Percentiles rank a stretch among this genome's conserved stretches.
Conservation (phyloP, 2,329 filamentous ascomycete genomes). For the Fusarium sp. region DNA sequence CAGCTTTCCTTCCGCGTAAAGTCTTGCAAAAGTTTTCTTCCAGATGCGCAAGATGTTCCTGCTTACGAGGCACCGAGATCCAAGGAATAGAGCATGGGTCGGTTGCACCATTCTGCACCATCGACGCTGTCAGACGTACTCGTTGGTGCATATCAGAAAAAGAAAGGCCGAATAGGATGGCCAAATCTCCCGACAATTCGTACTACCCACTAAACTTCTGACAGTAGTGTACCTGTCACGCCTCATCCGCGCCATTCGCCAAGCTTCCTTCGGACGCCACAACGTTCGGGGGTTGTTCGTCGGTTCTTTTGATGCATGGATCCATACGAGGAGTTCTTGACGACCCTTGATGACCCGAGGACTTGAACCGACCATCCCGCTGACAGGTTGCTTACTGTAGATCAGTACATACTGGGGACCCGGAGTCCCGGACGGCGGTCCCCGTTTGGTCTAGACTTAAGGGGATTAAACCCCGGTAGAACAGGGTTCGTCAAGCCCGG, state of each 20-base stretch:
- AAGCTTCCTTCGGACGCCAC: neutral
- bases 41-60: neutral
- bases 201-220: neutral
- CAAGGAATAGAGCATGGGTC: neutral
- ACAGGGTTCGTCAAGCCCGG: neutral
- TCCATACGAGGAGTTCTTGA: neutral
- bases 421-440: conserved; percentile 5
- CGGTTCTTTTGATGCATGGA: conserved; percentile 7
- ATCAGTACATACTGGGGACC: neutral
- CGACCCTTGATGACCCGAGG: neutral
- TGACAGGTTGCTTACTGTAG: too few relatives aligned
- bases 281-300: neutral
- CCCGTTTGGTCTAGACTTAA: neutral
- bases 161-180: neutral
- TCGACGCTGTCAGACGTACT: neutral
- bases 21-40: neutral
- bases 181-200: neutral
- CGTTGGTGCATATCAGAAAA: neutral
- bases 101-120: neutral
- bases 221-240: too few relatives aligned
- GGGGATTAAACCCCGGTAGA: neutral
- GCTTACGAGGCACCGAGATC: neutral
- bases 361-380: neutral
- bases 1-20: neutral
- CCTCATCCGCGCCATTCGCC: too few relatives aligned